A percentile compares a stretch with the other conserved stretches of the same genome.
Conservation (phyloP, 164 flowering plant species). For the Annona cherimola region DNA sequence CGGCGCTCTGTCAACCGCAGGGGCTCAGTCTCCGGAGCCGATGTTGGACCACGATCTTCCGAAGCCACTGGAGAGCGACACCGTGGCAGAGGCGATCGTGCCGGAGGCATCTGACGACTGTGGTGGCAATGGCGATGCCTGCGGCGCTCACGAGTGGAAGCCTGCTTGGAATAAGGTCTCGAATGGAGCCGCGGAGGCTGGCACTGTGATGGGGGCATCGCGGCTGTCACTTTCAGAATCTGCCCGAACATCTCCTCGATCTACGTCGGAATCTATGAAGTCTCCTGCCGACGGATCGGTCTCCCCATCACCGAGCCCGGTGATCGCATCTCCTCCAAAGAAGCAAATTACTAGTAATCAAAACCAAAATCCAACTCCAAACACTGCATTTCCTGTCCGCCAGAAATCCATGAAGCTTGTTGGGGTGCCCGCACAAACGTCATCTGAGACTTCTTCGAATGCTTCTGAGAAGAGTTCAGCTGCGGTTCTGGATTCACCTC, state of each 20-base stretch:
- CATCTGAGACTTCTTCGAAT: slow-evolving; percentile 24
- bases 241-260: slow-evolving; percentile 40
- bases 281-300: slow-evolving; percentile 39
- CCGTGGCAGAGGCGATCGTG: no score
- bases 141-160: slow-evolving; percentile 41
- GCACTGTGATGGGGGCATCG: slow-evolving; percentile 39
- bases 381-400: slow-evolving; percentile 25
- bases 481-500: slow-evolving; percentile 27
- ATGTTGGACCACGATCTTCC: no score
- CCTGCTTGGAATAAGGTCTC: slow-evolving; percentile 66
- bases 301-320: slow-evolving; percentile 26
- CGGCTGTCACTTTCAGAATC: slow-evolving; percentile 72
- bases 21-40: no score
- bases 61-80: no score
- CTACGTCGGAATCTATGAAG: slow-evolving; percentile 32
- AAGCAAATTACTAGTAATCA: slow-evolving; percentile 29
- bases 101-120: slow-evolving; percentile 21
- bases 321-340: slow-evolving; percentile 23
- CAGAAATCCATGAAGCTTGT: slow-evolving; percentile 43
- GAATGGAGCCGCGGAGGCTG: slow-evolving; percentile 38
- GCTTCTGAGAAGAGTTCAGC: slow-evolving; percentile 23
- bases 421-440: slow-evolving; percentile 25
- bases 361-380: slow-evolving; percentile 32
- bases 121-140: slow-evolving; percentile 9
- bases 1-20: no score